phyloP scores from a whole-genome alignment of 768 basidiomycete species.

The Tricholoma flavovirens region DNA sequence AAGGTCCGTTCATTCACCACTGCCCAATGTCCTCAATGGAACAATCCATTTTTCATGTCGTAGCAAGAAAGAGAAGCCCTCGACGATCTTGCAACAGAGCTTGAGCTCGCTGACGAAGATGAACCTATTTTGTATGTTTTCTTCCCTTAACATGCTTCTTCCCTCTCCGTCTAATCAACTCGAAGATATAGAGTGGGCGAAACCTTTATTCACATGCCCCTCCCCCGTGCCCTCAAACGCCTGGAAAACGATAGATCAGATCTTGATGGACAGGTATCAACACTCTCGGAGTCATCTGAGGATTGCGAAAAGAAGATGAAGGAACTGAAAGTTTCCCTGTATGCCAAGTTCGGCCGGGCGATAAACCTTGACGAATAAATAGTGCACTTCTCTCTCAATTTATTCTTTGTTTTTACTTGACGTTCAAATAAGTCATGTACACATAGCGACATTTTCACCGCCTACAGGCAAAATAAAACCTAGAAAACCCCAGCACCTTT shows the following conservation, averaged over 20 bases:
- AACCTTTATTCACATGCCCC: slow-evolving; percentile 76
- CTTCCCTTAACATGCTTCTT: not conserved
- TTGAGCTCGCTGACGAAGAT: slow-evolving; percentile 87
- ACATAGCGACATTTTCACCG: too few species aligned
- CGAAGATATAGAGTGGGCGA: slow-evolving; percentile 86
- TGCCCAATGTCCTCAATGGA: not conserved
- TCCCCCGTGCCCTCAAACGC: slow-evolving; percentile 60
- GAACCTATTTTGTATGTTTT: slow-evolving; percentile 63
- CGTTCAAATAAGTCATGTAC: too few species aligned
- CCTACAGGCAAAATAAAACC: too few species aligned
- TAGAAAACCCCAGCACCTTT: not conserved
- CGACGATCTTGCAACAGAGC: slow-evolving; percentile 81
- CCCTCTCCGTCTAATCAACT: not conserved
- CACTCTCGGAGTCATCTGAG: slow-evolving; percentile 45
- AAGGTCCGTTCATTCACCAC: slow-evolving; percentile 45
- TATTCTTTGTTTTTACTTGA: not conserved
- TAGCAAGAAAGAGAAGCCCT: slow-evolving; percentile 95
- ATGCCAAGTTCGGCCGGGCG: slow-evolving; percentile 88
- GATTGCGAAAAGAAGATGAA: slow-evolving; percentile 75
- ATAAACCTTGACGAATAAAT: slow-evolving; percentile 84
- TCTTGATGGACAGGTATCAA: slow-evolving; percentile 50
- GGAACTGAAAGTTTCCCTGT: slow-evolving; percentile 69
- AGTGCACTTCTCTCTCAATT: not conserved
- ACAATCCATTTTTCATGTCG: slow-evolving; percentile 2
- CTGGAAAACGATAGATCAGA: slow-evolving; percentile 64